Evolutionary conservation across 306 rosid genomes (phyloP).

Genomic region (Alnus glutinosa): DNA sequence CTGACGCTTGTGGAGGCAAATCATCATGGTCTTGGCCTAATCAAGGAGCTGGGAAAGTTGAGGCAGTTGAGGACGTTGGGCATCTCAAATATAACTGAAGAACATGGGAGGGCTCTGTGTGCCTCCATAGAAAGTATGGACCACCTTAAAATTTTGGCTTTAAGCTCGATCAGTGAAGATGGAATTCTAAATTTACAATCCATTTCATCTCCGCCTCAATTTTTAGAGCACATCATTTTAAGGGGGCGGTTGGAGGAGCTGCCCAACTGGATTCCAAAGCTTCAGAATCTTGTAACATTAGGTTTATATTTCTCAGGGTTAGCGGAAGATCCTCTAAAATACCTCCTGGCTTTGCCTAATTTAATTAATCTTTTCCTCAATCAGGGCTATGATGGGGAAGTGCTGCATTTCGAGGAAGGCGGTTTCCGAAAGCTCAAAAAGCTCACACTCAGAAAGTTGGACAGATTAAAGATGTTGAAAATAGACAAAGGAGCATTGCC

Average conservation of each 20-base stretch:
- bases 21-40: not conserved
- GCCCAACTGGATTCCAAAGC: slow-evolving; percentile 21
- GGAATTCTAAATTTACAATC: slow-evolving; percentile 20
- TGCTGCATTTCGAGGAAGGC: slow-evolving; percentile 7
- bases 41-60: slow-evolving; percentile 1
- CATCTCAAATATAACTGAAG: not conserved
- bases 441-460: not conserved
- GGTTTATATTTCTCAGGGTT: not conserved
- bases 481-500: slow-evolving; percentile 12
- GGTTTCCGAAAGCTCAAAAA: slow-evolving; percentile 2
- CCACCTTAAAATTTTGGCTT: slow-evolving; percentile 1
- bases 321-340: slow-evolving; percentile 6
- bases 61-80: slow-evolving; percentile 8
- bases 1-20: not conserved
- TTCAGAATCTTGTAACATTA: slow-evolving; percentile 4
- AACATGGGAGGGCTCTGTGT: not conserved
- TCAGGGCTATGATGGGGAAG: slow-evolving; percentile 18
- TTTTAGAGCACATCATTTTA: slow-evolving; percentile 5
- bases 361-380: not conserved
- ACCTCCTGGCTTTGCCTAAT: not conserved
- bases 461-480: not conserved
- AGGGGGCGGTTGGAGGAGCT: slow-evolving; percentile 12
- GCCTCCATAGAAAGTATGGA: slow-evolving; percentile 6
- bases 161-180: slow-evolving; percentile 7
- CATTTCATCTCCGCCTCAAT: slow-evolving; percentile 1